These are phyloP conservation scores for Hordeum marinum DNA, from an alignment of 176 grass and related monocot species.

Conservation along the genomic window DNA sequence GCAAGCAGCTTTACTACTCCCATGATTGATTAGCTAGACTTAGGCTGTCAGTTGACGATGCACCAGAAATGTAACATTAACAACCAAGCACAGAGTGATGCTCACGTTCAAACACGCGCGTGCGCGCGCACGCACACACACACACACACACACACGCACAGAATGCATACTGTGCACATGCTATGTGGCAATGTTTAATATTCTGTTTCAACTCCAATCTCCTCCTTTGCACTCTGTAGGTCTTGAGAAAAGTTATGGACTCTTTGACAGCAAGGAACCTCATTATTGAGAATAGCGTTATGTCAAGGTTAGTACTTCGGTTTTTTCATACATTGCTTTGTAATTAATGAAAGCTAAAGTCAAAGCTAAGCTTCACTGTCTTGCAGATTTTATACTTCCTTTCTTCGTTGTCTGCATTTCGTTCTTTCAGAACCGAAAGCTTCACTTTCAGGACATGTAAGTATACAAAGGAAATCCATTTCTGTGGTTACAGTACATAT, in stretches of 20 bases:
- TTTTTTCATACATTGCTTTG: conserved; percentile 13
- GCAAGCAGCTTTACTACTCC: not conserved
- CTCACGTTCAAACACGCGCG: no score
- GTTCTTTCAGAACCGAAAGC: conserved; percentile 79
- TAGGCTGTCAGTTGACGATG: not conserved
- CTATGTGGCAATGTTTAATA: not conserved
- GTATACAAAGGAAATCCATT: conserved; percentile 27
- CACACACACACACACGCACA: no score
- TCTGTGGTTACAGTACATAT: conserved; percentile 5
- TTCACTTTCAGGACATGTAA: conserved; percentile 83
- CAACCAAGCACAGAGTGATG: not conserved
- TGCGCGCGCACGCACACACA: no score
- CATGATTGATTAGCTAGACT: not conserved
- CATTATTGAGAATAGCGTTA: conserved; percentile 61
- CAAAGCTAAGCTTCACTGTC: conserved; percentile 19
- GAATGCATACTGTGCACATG: not conserved
- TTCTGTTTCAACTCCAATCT: conserved; percentile 15
- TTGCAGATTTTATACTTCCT: conserved; percentile 66
- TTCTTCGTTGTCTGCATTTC: conserved; percentile 83
- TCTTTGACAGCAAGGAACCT: conserved; percentile 74
- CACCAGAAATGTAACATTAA: not conserved
- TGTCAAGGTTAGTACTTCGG: conserved; percentile 65
- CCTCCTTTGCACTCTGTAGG: conserved; percentile 35
- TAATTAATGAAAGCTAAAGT: conserved; percentile 18
- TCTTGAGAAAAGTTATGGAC: conserved; percentile 93